Evolutionary conservation across 106 monocot species (phyloP).

Genomic region (Allium cepa): DNA sequence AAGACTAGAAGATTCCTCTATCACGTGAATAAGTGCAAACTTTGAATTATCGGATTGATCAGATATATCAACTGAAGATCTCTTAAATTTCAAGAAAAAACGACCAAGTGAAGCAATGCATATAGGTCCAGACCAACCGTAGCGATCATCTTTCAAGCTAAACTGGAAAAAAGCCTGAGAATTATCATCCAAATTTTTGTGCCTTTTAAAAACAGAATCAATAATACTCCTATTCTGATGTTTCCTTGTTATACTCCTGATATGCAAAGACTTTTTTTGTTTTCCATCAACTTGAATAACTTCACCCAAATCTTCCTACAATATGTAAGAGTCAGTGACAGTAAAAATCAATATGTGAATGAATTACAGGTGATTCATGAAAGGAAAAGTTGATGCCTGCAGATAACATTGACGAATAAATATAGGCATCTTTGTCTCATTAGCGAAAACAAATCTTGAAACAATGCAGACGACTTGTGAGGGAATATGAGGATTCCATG

Average conservation of each 20-base stretch:
- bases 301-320: slow-evolving; percentile 36
- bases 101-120: slow-evolving; percentile 82
- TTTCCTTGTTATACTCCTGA: slow-evolving; percentile 20
- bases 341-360: neutral
- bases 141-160: slow-evolving; percentile 34
- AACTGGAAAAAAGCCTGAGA: slow-evolving; percentile 61
- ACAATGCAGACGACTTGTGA: slow-evolving; percentile 52
- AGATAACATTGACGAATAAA: slow-evolving; percentile 61
- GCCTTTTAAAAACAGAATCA: slow-evolving; percentile 47
- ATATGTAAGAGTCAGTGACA: slow-evolving; percentile 5
- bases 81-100: slow-evolving; percentile 83
- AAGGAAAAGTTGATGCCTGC: slow-evolving; percentile 34
- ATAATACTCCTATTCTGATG: slow-evolving; percentile 31
- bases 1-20: slow-evolving; percentile 64
- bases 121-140: slow-evolving; percentile 82
- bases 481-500: slow-evolving; percentile 22
- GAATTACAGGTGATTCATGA: neutral
- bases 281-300: slow-evolving; percentile 31
- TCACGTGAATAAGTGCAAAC: slow-evolving; percentile 51
- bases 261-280: slow-evolving; percentile 27
- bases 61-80: slow-evolving; percentile 1
- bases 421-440: slow-evolving; percentile 49
- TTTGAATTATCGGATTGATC: slow-evolving; percentile 2
- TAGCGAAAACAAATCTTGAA: slow-evolving; percentile 69
- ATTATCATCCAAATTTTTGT: slow-evolving; percentile 37